Evolutionary conservation across 1,139 yeast species (phyloP).

Genomic region (Yamadazyma siamensis): DNA sequence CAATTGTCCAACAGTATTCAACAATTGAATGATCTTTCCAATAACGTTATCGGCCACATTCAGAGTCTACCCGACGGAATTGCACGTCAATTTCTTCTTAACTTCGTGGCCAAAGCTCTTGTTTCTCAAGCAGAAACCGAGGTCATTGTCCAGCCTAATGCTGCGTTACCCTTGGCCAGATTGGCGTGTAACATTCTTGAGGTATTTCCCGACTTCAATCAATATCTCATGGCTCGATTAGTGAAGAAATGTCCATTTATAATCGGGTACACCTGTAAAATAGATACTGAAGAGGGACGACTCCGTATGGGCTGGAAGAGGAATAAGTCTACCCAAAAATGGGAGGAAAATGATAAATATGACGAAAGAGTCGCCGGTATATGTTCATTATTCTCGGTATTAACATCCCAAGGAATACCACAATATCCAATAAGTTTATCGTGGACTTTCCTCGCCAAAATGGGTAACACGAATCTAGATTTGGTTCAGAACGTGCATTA

Average conservation of each 20-base stretch:
- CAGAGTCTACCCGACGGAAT: slow-evolving; percentile 27
- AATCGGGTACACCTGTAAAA: slow-evolving; percentile 72
- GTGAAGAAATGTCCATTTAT: slow-evolving; percentile 88
- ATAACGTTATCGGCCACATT: slow-evolving; percentile 50
- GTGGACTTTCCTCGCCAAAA: slow-evolving; percentile 77
- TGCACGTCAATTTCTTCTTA: slow-evolving; percentile 69
- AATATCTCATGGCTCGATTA: slow-evolving; percentile 71
- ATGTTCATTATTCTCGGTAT: slow-evolving; percentile 72
- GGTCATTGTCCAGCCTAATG: slow-evolving; percentile 72
- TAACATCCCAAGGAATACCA: slow-evolving; percentile 44
- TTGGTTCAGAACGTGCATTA: slow-evolving; percentile 67
- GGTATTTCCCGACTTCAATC: slow-evolving; percentile 62
- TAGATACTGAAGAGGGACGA: slow-evolving; percentile 83
- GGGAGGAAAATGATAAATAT: slow-evolving; percentile 78
- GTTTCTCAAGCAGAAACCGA: slow-evolving; percentile 94
- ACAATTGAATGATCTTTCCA: slow-evolving; percentile 54
- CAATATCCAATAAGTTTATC: slow-evolving; percentile 39
- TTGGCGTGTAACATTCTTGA: slow-evolving; percentile 55
- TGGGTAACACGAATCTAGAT: slow-evolving; percentile 52
- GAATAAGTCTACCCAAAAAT: slow-evolving; percentile 46
- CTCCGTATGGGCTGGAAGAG: slow-evolving; percentile 85
- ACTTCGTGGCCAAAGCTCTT: slow-evolving; percentile 78
- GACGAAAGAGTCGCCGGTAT: slow-evolving; percentile 88
- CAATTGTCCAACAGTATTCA: slow-evolving; percentile 71
- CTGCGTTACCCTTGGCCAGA: slow-evolving; percentile 78